phyloP scores from a whole-genome alignment of 2,329 filamentous ascomycete species.

The Ceratocystis destructans region DNA sequence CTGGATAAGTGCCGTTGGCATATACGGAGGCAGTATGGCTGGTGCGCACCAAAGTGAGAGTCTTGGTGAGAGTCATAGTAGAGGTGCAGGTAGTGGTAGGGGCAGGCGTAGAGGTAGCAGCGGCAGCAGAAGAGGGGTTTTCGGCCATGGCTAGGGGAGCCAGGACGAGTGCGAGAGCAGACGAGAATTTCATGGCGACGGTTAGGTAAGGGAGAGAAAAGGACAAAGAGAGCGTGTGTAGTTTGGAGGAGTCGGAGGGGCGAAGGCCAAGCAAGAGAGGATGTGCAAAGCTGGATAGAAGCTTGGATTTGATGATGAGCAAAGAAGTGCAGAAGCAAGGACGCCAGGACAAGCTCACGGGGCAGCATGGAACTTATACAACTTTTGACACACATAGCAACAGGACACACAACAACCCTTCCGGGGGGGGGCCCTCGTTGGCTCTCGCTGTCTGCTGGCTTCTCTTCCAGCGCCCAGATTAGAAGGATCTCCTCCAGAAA shows the following conservation, averaged over 20 bases:
- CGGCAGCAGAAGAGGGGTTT: slow-evolving; percentile 18
- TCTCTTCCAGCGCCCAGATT: not conserved
- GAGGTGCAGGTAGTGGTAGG: slow-evolving; percentile 27
- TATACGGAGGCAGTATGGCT: slow-evolving; percentile 28
- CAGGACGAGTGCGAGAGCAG: slow-evolving; percentile 36
- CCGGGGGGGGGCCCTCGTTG: not conserved
- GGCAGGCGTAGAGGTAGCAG: slow-evolving; percentile 14
- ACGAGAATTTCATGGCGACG: slow-evolving; percentile 29
- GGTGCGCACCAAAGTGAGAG: slow-evolving; percentile 37
- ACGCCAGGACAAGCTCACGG: not conserved
- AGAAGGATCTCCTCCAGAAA: slow-evolving; percentile 6
- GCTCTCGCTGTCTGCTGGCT: not conserved
- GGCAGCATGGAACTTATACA: slow-evolving; percentile 4
- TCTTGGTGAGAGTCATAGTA: slow-evolving; percentile 34
- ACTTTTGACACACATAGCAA: not conserved
- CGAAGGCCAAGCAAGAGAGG: not conserved
- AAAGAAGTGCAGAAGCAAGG: not conserved
- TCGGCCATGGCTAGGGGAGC: slow-evolving; percentile 40
- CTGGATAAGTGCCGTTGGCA: slow-evolving; percentile 27
- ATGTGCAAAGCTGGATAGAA: not conserved
- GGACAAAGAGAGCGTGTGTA: not conserved
- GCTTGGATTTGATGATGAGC: slow-evolving; percentile 1
- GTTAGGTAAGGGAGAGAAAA: not conserved
- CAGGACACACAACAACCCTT: not conserved
- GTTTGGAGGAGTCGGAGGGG: not conserved